A percentile compares a stretch with the other conserved stretches of the same genome.
Conservation (phyloP, 2,329 filamentous ascomycete species). For the Camillea tinctor region DNA sequence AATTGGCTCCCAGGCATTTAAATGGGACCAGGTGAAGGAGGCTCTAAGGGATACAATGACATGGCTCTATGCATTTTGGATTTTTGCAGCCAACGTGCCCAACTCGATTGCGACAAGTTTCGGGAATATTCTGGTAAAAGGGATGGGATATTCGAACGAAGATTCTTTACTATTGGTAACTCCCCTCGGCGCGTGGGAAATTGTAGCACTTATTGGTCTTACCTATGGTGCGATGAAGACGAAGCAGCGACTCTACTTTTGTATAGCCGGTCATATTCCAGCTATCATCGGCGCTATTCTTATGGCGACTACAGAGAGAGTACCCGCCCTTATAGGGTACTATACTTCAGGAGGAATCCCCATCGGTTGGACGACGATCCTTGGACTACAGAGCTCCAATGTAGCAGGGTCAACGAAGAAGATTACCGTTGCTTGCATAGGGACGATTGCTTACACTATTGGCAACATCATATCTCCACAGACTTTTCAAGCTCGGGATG, state of each 20-base stretch:
- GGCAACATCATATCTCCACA: constrained; percentile 44
- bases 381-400: constrained; percentile 37
- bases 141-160: constrained; percentile 35
- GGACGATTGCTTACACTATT: constrained; percentile 36
- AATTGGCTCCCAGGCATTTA: constrained; percentile 34
- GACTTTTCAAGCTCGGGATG: constrained; percentile 38
- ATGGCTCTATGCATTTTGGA: constrained; percentile 37
- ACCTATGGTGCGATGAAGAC: constrained; percentile 38
- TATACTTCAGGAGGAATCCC: constrained; percentile 39
- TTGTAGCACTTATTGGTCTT: constrained; percentile 35
- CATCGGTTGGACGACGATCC: constrained; percentile 38
- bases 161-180: constrained; percentile 37
- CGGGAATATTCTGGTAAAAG: constrained; percentile 37
- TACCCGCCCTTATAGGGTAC: constrained; percentile 36
- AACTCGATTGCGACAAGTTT: constrained; percentile 39
- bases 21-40: constrained; percentile 34
- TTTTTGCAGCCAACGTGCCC: constrained; percentile 37
- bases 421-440: constrained; percentile 34
- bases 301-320: constrained; percentile 38
- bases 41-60: constrained; percentile 35
- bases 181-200: constrained; percentile 37
- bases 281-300: constrained; percentile 37
- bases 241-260: constrained; percentile 34
- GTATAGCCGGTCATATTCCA: constrained; percentile 35
- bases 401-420: constrained; percentile 38